These are phyloP conservation scores for Plenodomus biglobosus DNA, from an alignment of 2,329 filamentous ascomycete species.

Conservation along the genomic window DNA sequence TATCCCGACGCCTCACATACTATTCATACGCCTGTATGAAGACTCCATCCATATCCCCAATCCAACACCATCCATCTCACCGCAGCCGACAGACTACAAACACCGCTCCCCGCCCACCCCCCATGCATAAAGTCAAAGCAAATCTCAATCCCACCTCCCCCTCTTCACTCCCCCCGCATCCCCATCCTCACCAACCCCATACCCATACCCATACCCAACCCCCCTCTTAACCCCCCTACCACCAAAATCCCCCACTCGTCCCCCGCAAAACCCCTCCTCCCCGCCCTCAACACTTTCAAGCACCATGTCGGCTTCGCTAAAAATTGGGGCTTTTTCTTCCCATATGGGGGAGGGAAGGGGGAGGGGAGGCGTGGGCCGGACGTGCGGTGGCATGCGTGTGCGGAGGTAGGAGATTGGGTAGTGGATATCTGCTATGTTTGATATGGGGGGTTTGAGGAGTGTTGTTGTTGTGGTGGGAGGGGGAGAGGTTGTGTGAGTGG, in stretches of 20 bases:
- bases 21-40: no score
- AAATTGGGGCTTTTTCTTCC: not conserved
- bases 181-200: not conserved
- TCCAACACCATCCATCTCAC: no score
- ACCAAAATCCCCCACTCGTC: slow-evolving; percentile 6
- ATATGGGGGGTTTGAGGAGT: not conserved
- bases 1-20: no score
- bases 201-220: not conserved
- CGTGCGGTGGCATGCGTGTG: slow-evolving; percentile 8
- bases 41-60: no score
- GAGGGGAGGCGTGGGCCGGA: slow-evolving; percentile 17
- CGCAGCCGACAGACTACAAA: no score
- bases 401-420: slow-evolving; percentile 8
- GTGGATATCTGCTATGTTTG: not conserved
- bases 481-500: no score
- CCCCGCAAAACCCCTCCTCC: slow-evolving; percentile 5
- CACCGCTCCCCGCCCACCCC: no score
- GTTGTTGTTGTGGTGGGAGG: no score
- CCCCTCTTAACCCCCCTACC: slow-evolving; percentile 6
- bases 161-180: no score
- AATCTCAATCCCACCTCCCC: no score
- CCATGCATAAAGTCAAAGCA: no score
- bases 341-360: no score
- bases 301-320: slow-evolving; percentile 10
- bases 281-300: slow-evolving; percentile 10